Evolutionary conservation across 805 yeast genomes (phyloP), one percentile per base, ranked within the genome.

Genomic region (Kluyveromyces lactis): DNA sequence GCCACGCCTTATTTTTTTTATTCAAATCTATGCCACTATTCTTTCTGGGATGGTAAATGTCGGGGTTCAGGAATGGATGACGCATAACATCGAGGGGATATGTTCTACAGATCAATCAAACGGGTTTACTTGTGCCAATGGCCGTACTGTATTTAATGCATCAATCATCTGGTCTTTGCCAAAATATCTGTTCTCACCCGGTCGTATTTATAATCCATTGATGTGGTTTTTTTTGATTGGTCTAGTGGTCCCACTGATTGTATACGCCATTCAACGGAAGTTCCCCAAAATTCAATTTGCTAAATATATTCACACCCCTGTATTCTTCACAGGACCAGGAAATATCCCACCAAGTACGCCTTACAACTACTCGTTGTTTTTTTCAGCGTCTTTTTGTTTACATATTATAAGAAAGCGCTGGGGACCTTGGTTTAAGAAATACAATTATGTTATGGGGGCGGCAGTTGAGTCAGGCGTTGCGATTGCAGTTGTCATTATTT

Each of bases 341-440:
- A 67, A 69, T 48, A 75, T 80, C 49, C 89, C 90, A 12, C 89
- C 90, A 31, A 81, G 84, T 28, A 78, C 86, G 4, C 77, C 83
- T 21, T 79, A 78, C 56, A 79, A 77, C 55, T 79, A 77, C 57
- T 71, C 79, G 2, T 68, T 74, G 18, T 77, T 75, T 27, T 65
- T 75, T 36, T 57, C 62, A 2, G 49, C 71, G 40, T 69, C 77
- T 7, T 68, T 60, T 40, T 47, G 63, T 23, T 66, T 75, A 55
- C 67, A 67, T 48, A 54, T 60, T 28, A 59, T 77, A 33, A 72
- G 69, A 45, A 64, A 62, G 33, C 61, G 62, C 42, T 75, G 72
- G 61, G 63, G 72, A 4, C 51, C 57, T 19, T 77, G 81, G 81
- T 73, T 78, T 70, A 74, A 69, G 36, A 75, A 74, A 50, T 77